phyloP scores from a whole-genome alignment of 352 stramenopile species.

The Phytophthora pluvialis region DNA sequence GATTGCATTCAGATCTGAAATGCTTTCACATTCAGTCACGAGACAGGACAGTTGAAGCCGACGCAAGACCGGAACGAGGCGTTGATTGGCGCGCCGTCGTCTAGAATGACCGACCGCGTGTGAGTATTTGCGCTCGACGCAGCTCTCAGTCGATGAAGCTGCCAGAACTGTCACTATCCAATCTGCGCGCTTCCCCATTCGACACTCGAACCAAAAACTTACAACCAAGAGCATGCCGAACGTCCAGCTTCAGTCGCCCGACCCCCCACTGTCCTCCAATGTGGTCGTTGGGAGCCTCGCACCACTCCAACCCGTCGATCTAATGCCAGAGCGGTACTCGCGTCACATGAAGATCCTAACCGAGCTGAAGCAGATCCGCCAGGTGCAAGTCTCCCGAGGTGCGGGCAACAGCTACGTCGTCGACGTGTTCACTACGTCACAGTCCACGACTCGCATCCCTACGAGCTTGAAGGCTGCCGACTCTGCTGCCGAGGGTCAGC shows the following conservation, averaged over 20 bases:
- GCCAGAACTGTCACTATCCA: constrained; percentile 19
- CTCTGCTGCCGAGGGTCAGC: constrained; percentile 3
- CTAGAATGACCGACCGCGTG: constrained; percentile 2
- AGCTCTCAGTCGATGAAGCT: not conserved
- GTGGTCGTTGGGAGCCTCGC: constrained; percentile 16
- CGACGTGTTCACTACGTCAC: constrained; percentile 36
- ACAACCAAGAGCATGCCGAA: constrained; percentile 9
- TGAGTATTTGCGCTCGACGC: not conserved
- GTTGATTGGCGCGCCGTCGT: constrained; percentile 12
- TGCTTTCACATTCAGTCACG: constrained; percentile 25
- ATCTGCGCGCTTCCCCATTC: constrained; percentile 8
- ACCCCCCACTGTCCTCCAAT: not conserved
- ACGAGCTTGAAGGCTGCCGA: constrained; percentile 20
- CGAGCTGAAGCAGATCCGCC: constrained; percentile 36
- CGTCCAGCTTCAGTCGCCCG: constrained; percentile 1
- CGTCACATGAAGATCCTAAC: constrained; percentile 40
- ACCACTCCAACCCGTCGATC: constrained; percentile 16
- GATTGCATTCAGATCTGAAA: constrained; percentile 12
- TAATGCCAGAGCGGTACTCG: constrained; percentile 40
- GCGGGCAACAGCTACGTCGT: constrained; percentile 22
- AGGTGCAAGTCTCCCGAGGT: constrained; percentile 28
- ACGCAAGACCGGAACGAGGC: constrained; percentile 19
- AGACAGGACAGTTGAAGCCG: constrained; percentile 19
- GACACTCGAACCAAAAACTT: not conserved
- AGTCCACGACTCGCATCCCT: constrained; percentile 35